Percentiles rank a stretch among this genome's conserved stretches.
Conservation (phyloP, 1,139 yeast genomes). For the Saccharomyces hybrid region DNA sequence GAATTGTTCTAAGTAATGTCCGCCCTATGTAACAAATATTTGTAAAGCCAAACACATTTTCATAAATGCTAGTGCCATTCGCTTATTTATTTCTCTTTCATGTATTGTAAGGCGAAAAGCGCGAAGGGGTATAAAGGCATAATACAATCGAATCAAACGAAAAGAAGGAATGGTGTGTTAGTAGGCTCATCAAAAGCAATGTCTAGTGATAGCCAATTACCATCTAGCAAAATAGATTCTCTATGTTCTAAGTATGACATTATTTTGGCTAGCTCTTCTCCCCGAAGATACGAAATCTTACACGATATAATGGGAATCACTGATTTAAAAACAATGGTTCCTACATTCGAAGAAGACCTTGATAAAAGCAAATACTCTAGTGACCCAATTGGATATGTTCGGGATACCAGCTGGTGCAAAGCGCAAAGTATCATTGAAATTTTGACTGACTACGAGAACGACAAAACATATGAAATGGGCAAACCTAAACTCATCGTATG, state of each 20-base stretch:
- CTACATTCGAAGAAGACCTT: constrained; percentile 62
- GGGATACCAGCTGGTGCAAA: constrained; percentile 61
- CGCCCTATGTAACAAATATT: constrained; percentile 23
- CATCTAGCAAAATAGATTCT: background rate
- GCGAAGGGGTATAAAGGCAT: background rate
- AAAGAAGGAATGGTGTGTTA: background rate
- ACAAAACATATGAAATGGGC: constrained; percentile 5
- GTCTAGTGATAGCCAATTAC: background rate
- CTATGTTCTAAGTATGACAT: constrained; percentile 27
- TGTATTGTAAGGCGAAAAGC: background rate
- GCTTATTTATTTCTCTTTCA: constrained; percentile 15
- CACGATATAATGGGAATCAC: constrained; percentile 50
- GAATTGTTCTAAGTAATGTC: constrained; percentile 30
- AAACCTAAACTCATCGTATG: constrained; percentile 41
- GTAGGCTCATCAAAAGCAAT: background rate
- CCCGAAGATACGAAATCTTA: constrained; percentile 66
- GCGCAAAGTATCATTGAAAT: constrained; percentile 49
- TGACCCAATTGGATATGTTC: constrained; percentile 49
- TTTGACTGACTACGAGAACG: constrained; percentile 20
- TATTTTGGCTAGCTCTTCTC: constrained; percentile 77
- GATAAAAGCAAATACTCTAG: constrained; percentile 40
- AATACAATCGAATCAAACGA: background rate
- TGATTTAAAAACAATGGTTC: constrained; percentile 39
- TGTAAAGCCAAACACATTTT: constrained; percentile 6
- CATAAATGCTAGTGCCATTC: constrained; percentile 21